These are phyloP conservation scores for Eucalyptus rudis DNA, from an alignment of 345 rosid species.

Conservation along the genomic window DNA sequence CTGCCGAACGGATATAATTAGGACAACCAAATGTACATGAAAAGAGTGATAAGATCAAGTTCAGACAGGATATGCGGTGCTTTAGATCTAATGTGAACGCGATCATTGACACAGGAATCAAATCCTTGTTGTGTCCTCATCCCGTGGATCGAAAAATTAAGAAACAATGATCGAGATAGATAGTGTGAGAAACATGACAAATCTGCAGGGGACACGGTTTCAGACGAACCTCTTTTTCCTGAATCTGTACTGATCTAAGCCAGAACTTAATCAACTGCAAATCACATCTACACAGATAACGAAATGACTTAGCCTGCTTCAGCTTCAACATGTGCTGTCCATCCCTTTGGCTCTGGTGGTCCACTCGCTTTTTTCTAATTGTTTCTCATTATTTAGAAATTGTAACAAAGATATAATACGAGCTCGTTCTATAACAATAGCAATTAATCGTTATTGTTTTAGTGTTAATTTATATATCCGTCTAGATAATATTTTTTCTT, in stretches of 20 bases:
- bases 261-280: neutral
- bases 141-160: neutral
- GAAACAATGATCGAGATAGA: neutral
- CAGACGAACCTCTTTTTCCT: neutral
- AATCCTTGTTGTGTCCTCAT: neutral
- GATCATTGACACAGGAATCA: neutral
- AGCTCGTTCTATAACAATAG: no score
- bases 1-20: neutral
- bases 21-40: neutral
- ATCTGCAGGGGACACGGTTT: neutral
- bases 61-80: neutral
- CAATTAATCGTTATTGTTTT: no score
- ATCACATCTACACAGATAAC: neutral
- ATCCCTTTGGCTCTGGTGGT: neutral
- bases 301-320: neutral
- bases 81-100: neutral
- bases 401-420: no score
- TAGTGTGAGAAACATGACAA: neutral
- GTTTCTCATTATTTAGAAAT: no score
- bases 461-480: accelerated
- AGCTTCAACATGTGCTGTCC: neutral
- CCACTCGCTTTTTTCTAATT: no score
- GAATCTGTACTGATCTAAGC: neutral
- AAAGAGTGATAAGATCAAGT: neutral
- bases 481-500: neutral